Base-by-base conservation (phyloP, 2,329 filamentous ascomycete species). In the Mycosphaerelloides madeirae region DNA sequence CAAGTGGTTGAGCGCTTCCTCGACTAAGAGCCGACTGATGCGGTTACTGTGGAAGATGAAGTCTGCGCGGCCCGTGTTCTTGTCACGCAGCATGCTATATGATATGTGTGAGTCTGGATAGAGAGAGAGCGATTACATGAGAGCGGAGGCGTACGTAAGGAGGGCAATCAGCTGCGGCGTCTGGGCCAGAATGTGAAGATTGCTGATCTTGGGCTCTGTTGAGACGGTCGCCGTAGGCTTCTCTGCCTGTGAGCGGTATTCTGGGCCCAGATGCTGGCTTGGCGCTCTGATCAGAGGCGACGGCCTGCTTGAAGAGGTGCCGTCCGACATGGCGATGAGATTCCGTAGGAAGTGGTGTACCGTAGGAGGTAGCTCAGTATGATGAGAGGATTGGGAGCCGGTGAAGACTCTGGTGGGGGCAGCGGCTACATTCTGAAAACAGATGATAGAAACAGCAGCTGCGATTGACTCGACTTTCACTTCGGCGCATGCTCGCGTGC, bases 1-100 rank as follows among this genome's bases (percentile, higher is more conserved):
- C 32, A 98, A 79, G 67, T 98, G 93, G 68, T 98, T 98, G 43
- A 98, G 76, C 3, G 93, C 93, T 70, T 98, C 93, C 69, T 98
- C 93, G 31, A 98, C 93, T 6, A 98, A 78, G 32, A 98, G 77
- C 25, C 93, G 87, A 66, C 97, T 97, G 66, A 98, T 97, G 48
- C 93, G 83, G 71, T 98, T 98, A 33, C 90, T 95, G 73, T 97
- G 95, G 72, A 98, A 98, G 64, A 98, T 96, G 67, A 98, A 98
- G 68, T 98, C 93, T 51, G 89, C 93, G 47, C 93, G 85, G 44
- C 84, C 81, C 5, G 93, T 98, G 56, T 84, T 79, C 67, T 86
- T 87, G 68, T 95, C 89, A 58, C 93, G 85, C 64, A 98, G 97
- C 79, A 96, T 96, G 52, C 91, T 97, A 41, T 52, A 32, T 18